Conservation (phyloP, 1,284 basidiomycete genomes). For the Ceraceosorus guamensis region DNA sequence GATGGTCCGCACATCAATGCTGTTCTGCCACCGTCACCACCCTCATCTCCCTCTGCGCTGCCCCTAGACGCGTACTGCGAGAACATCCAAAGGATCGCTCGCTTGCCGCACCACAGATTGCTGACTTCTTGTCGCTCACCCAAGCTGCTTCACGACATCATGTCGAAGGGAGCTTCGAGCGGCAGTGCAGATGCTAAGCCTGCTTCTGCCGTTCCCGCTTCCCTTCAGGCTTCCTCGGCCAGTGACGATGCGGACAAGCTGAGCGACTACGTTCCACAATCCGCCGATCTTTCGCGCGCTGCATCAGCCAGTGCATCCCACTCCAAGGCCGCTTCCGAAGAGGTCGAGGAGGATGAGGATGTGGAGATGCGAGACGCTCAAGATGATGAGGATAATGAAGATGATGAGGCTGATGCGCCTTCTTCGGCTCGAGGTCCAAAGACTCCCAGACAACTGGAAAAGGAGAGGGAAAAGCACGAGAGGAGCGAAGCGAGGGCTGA, state of each 20-base stretch:
- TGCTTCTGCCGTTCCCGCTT: neutral
- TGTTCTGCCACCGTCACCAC: too few relatives aligned
- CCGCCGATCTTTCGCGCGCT: conserved; percentile 27
- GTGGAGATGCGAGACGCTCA: too few relatives aligned
- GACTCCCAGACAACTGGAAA: conserved; percentile 32
- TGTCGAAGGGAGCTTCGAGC: too few relatives aligned
- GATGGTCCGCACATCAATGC: too few relatives aligned
- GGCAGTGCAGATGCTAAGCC: too few relatives aligned
- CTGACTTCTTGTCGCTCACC: too few relatives aligned
- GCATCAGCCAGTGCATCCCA: conserved; percentile 21
- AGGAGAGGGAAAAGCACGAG: conserved; percentile 30
- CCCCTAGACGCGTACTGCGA: too few relatives aligned
- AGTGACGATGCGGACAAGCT: conserved; percentile 38
- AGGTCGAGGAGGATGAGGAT: conserved; percentile 10
- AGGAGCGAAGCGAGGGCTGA: conserved; percentile 24
- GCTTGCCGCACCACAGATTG: too few relatives aligned
- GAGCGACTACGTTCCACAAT: conserved; percentile 32
- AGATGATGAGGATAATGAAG: conserved; percentile 17
- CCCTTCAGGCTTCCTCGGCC: neutral
- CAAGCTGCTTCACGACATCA: too few relatives aligned
- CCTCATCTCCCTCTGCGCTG: too few relatives aligned
- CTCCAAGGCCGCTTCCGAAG: conserved; percentile 8
- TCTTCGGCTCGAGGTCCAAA: conserved; percentile 19
- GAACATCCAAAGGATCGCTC: too few relatives aligned
- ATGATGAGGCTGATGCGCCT: conserved; percentile 17